phyloP scores from a whole-genome alignment of 768 basidiomycete genomes.

The Crucibulum laeve region DNA sequence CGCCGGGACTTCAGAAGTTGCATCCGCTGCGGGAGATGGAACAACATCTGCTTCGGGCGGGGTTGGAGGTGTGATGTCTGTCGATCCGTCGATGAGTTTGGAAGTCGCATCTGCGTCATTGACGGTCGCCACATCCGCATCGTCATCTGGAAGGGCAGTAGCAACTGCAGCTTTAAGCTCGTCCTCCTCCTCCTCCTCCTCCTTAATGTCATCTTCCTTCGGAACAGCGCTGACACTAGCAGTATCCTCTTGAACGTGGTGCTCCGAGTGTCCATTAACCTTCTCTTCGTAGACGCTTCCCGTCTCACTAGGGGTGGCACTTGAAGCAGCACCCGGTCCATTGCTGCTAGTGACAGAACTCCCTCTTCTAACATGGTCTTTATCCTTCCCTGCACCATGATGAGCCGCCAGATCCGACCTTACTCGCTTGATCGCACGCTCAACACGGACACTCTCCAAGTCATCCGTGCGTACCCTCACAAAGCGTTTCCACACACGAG shows the following conservation, averaged over 20 bases:
- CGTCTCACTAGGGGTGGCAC: conserved; percentile 12
- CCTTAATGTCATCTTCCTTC: conserved; percentile 20
- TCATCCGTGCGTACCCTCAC: conserved; percentile 85
- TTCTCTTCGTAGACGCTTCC: conserved; percentile 20
- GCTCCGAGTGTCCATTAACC: conserved; percentile 29
- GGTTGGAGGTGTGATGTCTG: too few relatives aligned
- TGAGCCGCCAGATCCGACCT: conserved; percentile 82
- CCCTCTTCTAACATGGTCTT: conserved; percentile 3
- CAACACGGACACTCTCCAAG: conserved; percentile 80
- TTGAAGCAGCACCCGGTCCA: conserved; percentile 6
- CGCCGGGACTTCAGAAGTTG: neutral
- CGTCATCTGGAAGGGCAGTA: neutral
- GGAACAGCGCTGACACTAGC: conserved; percentile 34
- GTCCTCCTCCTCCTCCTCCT: conserved; percentile 17
- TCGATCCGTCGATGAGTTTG: conserved; percentile 2
- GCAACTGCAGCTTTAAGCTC: conserved; percentile 10
- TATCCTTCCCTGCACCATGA: conserved; percentile 27
- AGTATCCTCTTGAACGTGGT: conserved; percentile 27
- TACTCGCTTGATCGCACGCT: conserved; percentile 85
- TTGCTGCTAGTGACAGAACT: conserved; percentile 2
- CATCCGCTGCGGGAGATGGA: neutral
- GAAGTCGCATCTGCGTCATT: too few relatives aligned
- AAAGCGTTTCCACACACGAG: conserved; percentile 80
- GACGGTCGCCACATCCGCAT: too few relatives aligned
- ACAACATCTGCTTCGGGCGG: neutral